Conservation (phyloP, 495 filamentous ascomycete genomes). For the Aspergillus funiculosus region DNA sequence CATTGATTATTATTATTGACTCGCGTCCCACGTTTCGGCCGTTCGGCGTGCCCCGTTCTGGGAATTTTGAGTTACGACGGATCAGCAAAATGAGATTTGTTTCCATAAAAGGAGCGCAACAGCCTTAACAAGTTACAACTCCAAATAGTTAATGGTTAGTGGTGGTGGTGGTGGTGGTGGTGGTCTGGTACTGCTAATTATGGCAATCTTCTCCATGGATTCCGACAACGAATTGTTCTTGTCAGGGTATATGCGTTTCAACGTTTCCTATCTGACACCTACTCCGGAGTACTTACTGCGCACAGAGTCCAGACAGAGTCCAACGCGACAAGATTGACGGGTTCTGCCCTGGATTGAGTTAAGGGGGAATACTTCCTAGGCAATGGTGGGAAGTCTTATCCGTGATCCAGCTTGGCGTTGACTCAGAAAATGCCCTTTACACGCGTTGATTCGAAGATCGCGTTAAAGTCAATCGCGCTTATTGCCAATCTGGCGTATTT, state of each 20-base stretch:
- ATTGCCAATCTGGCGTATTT: conserved; percentile 20
- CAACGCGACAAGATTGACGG: conserved; percentile 4
- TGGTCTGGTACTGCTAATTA: too few relatives aligned
- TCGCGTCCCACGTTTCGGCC: conserved; percentile 25
- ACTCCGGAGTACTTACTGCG: too few relatives aligned
- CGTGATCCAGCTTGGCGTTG: conserved; percentile 18
- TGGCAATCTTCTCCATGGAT: too few relatives aligned
- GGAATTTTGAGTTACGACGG: conserved; percentile 11
- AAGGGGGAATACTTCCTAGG: conserved; percentile 7
- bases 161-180: too few relatives aligned
- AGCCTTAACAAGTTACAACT: too few relatives aligned
- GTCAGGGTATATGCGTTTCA: too few relatives aligned
- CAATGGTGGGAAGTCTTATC: conserved; percentile 13
- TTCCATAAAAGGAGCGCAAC: too few relatives aligned
- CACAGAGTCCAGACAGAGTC: conserved; percentile 2
- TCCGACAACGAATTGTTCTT: too few relatives aligned
- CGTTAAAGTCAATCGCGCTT: conserved; percentile 25
- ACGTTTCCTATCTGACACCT: too few relatives aligned
- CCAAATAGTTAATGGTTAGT: too few relatives aligned
- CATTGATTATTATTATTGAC: conserved; percentile 26
- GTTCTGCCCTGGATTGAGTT: not conserved
- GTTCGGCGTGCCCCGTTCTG: conserved; percentile 17
- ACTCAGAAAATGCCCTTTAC: conserved; percentile 18
- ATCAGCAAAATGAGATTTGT: conserved; percentile 14
- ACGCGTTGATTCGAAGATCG: conserved; percentile 26